phyloP scores from a whole-genome alignment of 768 basidiomycete species.

The Phlebiopsis gigantea region DNA sequence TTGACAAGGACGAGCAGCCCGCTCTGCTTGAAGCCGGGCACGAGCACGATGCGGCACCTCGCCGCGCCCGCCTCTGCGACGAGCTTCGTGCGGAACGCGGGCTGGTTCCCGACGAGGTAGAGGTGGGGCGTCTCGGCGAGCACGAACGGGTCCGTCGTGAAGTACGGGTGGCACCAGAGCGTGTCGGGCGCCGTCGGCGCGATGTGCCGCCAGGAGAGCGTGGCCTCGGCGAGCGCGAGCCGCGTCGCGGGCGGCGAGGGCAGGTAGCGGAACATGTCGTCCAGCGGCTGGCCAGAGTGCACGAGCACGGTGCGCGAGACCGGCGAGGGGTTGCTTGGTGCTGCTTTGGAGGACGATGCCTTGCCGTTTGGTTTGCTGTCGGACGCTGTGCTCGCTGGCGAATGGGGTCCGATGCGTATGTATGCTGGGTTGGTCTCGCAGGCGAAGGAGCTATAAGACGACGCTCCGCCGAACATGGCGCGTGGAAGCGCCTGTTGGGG shows the following conservation, averaged over 20 bases:
- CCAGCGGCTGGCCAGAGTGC: slow-evolving; percentile 89
- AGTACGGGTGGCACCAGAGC: slow-evolving; percentile 96
- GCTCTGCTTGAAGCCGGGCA: slow-evolving; percentile 77
- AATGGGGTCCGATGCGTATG: slow-evolving; percentile 45
- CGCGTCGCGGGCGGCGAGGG: slow-evolving; percentile 65
- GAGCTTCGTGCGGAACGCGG: slow-evolving; percentile 70
- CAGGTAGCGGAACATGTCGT: slow-evolving; percentile 95
- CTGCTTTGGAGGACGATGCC: slow-evolving; percentile 9
- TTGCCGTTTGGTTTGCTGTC: slow-evolving; percentile 1
- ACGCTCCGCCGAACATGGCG: slow-evolving; percentile 75
- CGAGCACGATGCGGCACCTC: slow-evolving; percentile 67
- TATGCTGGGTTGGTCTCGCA: slow-evolving; percentile 91
- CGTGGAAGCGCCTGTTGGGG: slow-evolving; percentile 93
- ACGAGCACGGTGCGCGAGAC: slow-evolving; percentile 59
- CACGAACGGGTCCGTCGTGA: slow-evolving; percentile 83
- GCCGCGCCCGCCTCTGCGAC: slow-evolving; percentile 36
- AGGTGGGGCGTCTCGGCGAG: slow-evolving; percentile 81
- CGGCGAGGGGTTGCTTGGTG: slow-evolving; percentile 5
- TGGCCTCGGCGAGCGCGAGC: slow-evolving; percentile 68
- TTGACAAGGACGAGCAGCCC: slow-evolving; percentile 80
- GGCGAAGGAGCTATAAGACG: slow-evolving; percentile 56
- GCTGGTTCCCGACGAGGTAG: slow-evolving; percentile 91
- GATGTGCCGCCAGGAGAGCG: slow-evolving; percentile 90
- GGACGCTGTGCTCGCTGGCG: slow-evolving; percentile 27
- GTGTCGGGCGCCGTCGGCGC: slow-evolving; percentile 99